Evolutionary conservation across 2,329 filamentous ascomycete genomes (phyloP).

Genomic region (Verticillium zaregamsianum): DNA sequence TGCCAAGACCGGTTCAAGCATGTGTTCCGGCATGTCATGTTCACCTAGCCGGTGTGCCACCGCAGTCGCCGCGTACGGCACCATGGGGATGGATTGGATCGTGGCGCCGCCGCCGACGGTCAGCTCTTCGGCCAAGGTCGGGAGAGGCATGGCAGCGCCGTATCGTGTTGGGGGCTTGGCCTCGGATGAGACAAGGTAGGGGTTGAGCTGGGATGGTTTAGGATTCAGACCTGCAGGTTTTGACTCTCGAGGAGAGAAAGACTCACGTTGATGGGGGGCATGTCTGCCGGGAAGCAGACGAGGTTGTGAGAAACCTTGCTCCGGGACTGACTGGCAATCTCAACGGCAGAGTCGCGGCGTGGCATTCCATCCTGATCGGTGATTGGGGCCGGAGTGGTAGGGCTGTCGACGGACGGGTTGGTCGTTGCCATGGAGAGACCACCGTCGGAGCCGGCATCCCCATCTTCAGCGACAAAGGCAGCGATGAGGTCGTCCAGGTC

Average conservation of each 20-base stretch:
- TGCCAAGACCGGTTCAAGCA: too few relatives aligned
- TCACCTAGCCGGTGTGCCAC: background rate
- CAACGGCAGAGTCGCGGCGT: background rate
- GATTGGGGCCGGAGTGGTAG: background rate
- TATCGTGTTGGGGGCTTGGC: background rate
- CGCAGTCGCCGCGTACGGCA: background rate
- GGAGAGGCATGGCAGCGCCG: background rate
- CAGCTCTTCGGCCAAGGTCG: background rate
- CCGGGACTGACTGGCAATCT: background rate
- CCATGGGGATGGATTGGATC: background rate
- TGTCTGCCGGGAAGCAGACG: background rate
- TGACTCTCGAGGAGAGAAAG: background rate
- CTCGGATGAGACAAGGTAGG: background rate
- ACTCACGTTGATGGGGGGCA: background rate
- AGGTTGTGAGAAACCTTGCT: background rate
- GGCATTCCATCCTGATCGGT: background rate
- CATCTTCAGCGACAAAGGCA: background rate
- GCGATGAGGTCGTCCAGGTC: background rate
- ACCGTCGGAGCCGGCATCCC: background rate
- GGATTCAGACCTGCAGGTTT: background rate
- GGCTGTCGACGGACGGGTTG: background rate
- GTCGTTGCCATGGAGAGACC: background rate
- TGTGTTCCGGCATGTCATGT: too few relatives aligned
- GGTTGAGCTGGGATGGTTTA: background rate
- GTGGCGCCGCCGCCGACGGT: background rate